These are phyloP conservation scores for Myxozyma geophila DNA, from an alignment of 805 yeast species.

Conservation along the genomic window DNA sequence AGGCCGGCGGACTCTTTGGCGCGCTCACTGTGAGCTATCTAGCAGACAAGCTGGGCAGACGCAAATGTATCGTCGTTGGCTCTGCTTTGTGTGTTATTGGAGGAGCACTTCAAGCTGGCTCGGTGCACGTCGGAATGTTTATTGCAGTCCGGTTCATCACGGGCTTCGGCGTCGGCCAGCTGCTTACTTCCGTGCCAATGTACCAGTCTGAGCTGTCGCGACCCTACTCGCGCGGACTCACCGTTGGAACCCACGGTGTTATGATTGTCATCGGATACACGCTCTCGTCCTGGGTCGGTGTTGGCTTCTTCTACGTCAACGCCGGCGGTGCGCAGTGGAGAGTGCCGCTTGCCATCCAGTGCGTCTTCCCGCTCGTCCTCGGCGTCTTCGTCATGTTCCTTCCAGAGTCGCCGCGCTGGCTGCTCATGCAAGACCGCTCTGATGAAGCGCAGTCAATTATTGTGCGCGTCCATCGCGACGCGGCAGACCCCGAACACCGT, in stretches of 20 bases:
- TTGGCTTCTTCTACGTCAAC: constrained; percentile 16
- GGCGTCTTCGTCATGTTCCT: constrained; percentile 12
- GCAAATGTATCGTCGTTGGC: constrained; percentile 15
- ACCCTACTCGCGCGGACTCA: constrained; percentile 60
- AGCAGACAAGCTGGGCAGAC: constrained; percentile 23
- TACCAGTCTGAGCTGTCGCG: constrained; percentile 66
- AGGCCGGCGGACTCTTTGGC: constrained; percentile 26
- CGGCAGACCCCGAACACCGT: constrained; percentile 2
- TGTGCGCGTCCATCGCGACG: constrained; percentile 11
- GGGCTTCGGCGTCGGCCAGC: constrained; percentile 64
- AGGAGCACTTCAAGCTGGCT: constrained; percentile 25
- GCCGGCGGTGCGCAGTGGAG: constrained; percentile 56
- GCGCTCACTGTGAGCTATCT: constrained; percentile 16
- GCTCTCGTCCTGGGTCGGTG: constrained; percentile 62
- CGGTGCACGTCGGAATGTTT: constrained; percentile 21
- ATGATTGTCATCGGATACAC: constrained; percentile 65
- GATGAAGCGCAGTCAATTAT: constrained; percentile 52
- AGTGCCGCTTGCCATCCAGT: constrained; percentile 71
- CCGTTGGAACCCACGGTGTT: constrained; percentile 65
- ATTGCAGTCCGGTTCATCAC: constrained; percentile 22
- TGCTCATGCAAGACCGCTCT: constrained; percentile 59
- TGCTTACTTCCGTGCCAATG: constrained; percentile 65
- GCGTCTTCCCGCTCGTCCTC: constrained; percentile 36
- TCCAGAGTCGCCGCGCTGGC: constrained; percentile 64
- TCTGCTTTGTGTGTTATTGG: constrained; percentile 16